Base-by-base conservation (phyloP, 2,329 filamentous ascomycete genomes). In the Scolecobasidium constrictum region DNA sequence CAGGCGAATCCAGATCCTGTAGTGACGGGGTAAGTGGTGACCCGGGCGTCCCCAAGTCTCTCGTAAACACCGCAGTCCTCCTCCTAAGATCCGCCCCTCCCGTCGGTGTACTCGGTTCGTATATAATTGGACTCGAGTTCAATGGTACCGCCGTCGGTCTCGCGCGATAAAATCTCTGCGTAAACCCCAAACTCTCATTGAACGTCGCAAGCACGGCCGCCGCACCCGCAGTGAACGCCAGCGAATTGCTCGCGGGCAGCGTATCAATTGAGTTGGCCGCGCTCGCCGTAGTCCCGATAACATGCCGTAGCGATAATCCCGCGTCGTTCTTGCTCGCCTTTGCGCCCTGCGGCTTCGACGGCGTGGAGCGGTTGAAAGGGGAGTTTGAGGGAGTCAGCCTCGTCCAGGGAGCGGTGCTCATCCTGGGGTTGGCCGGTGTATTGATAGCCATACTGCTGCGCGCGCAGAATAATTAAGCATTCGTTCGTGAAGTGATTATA, bases 161-260 rank as follows among this genome's bases (percentile, higher is more conserved):
- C 33, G 90, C 92, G 56, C 87, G 78, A 66, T 86, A 96, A 67
- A 96, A 96, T 46, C 86, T 81, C 59, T 96, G 90, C 1, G 73
- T 74, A 54, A 81, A 63, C 46, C 67, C 61, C 48, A 72, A 56
- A 22, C 83, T 71, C 40, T 78, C 75, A 49, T 86, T 77, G 41
- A 95, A 71, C 51, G 84, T 80, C 5, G 88, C 86, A 15, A 96
- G 77, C 1, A 98, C 86, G n/a, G 86, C 90, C 35, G 90, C 86
- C 7, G 87, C 92, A 43, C 92, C 92, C 6, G 92, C 90, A 49
- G 87, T 88, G 59, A 94, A 92, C 43, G 87, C 87, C 62, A 96
- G 94, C 40, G 71, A 71, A 44, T 67, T 67, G 42, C 74, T 81
- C 11, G 80, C 76, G 33, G 81, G 69, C 47, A 90, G 78, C 49